Percentiles rank a stretch among this genome's conserved stretches.
phyloP scores from a whole-genome alignment of 2,329 filamentous ascomycete genomes.

The Beauveria sp. region DNA sequence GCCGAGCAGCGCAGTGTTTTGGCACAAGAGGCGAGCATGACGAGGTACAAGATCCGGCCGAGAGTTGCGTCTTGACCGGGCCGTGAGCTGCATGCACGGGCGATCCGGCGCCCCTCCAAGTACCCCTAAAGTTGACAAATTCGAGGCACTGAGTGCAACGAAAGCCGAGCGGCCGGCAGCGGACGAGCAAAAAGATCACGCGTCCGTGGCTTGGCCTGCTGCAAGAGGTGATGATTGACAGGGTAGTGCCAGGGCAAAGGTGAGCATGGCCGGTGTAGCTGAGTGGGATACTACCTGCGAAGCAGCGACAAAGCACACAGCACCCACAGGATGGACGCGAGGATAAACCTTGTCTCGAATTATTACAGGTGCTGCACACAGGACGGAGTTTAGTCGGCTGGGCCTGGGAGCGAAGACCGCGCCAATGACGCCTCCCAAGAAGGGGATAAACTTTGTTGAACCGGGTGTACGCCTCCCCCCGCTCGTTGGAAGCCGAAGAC shows the following conservation, averaged over 20 bases:
- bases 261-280: not conserved
- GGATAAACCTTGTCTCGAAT: conserved; percentile 1
- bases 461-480: not conserved
- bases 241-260: not conserved
- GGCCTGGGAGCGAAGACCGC: not conserved
- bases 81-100: not conserved
- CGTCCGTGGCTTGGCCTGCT: not conserved
- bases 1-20: not conserved
- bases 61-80: conserved; percentile 2
- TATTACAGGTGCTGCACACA: not conserved
- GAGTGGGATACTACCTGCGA: not conserved
- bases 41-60: conserved; percentile 1
- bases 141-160: not conserved
- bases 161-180: not conserved
- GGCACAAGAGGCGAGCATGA: not conserved
- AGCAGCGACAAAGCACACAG: not conserved
- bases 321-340: not conserved
- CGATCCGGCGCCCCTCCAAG: not conserved
- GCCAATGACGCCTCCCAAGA: conserved; percentile 1
- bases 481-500: not conserved
- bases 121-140: not conserved
- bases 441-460: not conserved
- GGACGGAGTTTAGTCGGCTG: not conserved
- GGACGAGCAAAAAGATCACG: not conserved
- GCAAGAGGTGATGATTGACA: not conserved